Base-by-base conservation (phyloP, 2,329 filamentous ascomycete species). In the Hypoxylon sp. region DNA sequence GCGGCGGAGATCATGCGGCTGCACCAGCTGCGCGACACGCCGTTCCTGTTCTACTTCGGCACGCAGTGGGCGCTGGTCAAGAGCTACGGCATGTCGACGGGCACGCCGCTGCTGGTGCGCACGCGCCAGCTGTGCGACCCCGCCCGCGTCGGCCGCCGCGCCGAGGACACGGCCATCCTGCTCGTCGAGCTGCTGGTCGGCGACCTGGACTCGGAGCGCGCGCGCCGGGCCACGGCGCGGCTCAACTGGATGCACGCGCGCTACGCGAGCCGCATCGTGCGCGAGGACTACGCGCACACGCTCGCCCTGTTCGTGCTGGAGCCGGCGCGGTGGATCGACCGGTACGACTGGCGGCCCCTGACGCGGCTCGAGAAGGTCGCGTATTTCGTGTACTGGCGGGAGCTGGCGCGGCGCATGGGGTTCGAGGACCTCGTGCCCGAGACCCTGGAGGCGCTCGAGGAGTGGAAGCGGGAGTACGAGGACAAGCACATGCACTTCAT, bases 301-400 rank as follows among this genome's bases (percentile, higher is more conserved):
- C 64, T 73, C 3, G 65, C 66, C 2, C 68, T 73, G 33, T 72
- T 73, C 57, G 68, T 72, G 38, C 67, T 71, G 32, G 71, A 73
- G 64, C 70, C 71, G 33, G 52, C 61, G 42, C 60, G 67, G 44
- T 73, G 71, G 71, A 64, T 73, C 57, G 68, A 70, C 14, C 65
- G 62, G 20, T 71, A 70, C 58, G 70, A 72, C 24, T 73, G 71
- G 71, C 69, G 71, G 24, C 42, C 61, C 12, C 40, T 72, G 54
- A 68, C 71, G 6, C 36, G 50, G 2, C 50, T 73, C 44, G 71
- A 73, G 64, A 65, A 64, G 40, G 64, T 70, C 28, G 71, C 71
- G 14, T 64, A 67, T 30, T 63, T 66, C 32, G 59, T 70, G 22
- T 73, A 69, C 61, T 73, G 71, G 71, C 64, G 68, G 33, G 70